phyloP scores from a whole-genome alignment of 768 basidiomycete species.

The Mycena epipterygia region DNA sequence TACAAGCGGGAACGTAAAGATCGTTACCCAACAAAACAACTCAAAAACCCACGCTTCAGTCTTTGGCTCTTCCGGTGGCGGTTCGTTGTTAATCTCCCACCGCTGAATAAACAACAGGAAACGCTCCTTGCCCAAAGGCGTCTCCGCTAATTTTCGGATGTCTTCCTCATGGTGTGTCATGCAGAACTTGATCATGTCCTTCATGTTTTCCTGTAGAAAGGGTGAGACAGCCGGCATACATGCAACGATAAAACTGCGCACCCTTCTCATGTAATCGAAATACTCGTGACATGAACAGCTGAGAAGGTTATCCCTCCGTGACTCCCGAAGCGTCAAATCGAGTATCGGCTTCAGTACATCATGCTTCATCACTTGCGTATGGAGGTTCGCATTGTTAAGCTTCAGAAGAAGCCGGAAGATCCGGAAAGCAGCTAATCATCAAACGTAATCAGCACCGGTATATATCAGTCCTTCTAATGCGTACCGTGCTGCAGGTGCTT shows the following conservation, averaged over 20 bases:
- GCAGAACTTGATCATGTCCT: conserved; percentile 85
- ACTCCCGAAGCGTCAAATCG: conserved; percentile 87
- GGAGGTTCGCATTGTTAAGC: conserved; percentile 83
- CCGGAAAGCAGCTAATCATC: conserved; percentile 83
- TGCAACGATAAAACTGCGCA: conserved; percentile 50
- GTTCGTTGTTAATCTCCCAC: conserved; percentile 95
- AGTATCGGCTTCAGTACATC: conserved; percentile 88
- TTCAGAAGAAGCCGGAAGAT: conserved; percentile 91
- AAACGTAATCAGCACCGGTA: conserved; percentile 30
- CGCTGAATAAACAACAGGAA: conserved; percentile 82
- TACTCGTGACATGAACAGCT: conserved; percentile 97
- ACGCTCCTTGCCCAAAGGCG: conserved; percentile 71
- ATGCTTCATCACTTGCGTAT: conserved; percentile 83
- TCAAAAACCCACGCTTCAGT: conserved; percentile 60
- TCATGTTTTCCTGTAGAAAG: conserved; percentile 82
- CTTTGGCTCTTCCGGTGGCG: conserved; percentile 67
- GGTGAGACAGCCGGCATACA: background rate
- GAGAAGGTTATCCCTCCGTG: conserved; percentile 90
- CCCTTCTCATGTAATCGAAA: conserved; percentile 92
- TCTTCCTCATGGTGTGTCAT: conserved; percentile 82
- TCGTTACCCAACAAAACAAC: conserved; percentile 19
- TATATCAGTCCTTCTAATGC: conserved; percentile 43
- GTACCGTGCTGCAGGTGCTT: conserved; percentile 94
- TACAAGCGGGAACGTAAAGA: conserved; percentile 40
- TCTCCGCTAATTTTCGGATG: conserved; percentile 74